phyloP scores from a whole-genome alignment of 176 grass and related monocot species.

The Oryza nivara region DNA sequence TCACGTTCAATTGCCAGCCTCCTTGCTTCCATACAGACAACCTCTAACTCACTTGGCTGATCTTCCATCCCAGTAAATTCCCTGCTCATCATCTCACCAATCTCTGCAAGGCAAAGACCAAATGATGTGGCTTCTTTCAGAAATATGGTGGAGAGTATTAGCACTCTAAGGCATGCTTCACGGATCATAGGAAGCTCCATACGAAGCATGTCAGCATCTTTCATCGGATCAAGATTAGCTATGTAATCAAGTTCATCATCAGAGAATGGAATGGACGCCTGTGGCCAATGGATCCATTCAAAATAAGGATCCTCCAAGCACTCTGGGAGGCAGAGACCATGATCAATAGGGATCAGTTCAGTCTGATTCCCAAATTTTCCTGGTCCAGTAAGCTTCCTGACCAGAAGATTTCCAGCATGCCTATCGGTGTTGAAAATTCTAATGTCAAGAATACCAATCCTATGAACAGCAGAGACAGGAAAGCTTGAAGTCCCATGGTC shows the following conservation, averaged over 20 bases:
- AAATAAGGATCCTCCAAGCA: slow-evolving; percentile 96
- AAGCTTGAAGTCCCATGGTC: slow-evolving; percentile 81
- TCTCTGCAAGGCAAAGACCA: slow-evolving; percentile 83
- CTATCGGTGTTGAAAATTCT: slow-evolving; percentile 83
- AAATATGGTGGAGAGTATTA: slow-evolving; percentile 87
- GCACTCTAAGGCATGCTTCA: slow-evolving; percentile 82
- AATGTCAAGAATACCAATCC: slow-evolving; percentile 84
- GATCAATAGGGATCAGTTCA: slow-evolving; percentile 78
- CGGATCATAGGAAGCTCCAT: slow-evolving; percentile 87
- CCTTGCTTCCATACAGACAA: slow-evolving; percentile 83
- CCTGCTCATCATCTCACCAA: slow-evolving; percentile 95
- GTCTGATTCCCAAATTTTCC: slow-evolving; percentile 56
- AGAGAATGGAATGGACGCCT: slow-evolving; percentile 78
- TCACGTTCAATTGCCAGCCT: slow-evolving; percentile 66
- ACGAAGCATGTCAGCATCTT: slow-evolving; percentile 77
- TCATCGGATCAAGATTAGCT: slow-evolving; percentile 72
- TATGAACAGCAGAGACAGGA: slow-evolving; percentile 73
- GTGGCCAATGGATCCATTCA: slow-evolving; percentile 97
- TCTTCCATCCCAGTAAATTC: slow-evolving; percentile 68
- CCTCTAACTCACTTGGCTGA: slow-evolving; percentile 82
- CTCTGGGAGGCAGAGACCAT: slow-evolving; percentile 88
- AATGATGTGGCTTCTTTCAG: slow-evolving; percentile 78
- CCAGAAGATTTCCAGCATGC: slow-evolving; percentile 74
- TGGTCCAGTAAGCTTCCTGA: slow-evolving; percentile 57
- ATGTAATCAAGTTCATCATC: slow-evolving; percentile 87